Base-by-base conservation (phyloP, 2,329 filamentous ascomycete genomes). In the Colletotrichum chlorophyti region DNA sequence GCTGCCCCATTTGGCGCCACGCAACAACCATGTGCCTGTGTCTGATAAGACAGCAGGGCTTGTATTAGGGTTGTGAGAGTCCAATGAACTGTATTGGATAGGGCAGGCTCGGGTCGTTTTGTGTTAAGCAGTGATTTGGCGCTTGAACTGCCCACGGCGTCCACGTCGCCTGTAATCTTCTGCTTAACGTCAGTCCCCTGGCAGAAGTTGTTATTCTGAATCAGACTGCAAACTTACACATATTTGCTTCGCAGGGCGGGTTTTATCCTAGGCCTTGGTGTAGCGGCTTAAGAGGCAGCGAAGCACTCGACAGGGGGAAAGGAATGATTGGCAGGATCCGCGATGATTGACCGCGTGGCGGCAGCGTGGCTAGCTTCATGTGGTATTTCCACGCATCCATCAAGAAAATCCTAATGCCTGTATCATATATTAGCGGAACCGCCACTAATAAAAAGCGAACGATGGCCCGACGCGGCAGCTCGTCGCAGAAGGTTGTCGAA, bases 1-100 rank as follows among this genome's bases (percentile, higher is more conserved):
- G 21, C 23, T 5, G 4, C 2, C 23, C 21, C 3, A 21, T 21
- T 11, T 12, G 9, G 10, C 10, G 35, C 49, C 47, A 45, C 29
- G 35, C 49, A 53, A 45, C 29, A 50, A 38, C 27, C 49, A 21
- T 29, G 27, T 54, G 42, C 54, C 54, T 42, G 42, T 23, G 29
- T 21, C 35, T 12, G 27, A 26, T 15, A 40, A 17, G 42, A 19
- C 27, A 21, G 15, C 29, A 48, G 54, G 49, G 14, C 35, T 58
- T 58, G 29, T 29, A 58, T 58, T 58, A 58, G 3, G 53, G 41
- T 6, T 42, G 51, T 46, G 27, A 27, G 4, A 29, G 29, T 27
- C 23, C 9, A 31, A 23, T 27, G 3, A 17, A 15, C 17, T 6
- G 19, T 35, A 27, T 35, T 19, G 15, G 7, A 21, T 12, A 31